Base-by-base conservation (phyloP, 352 stramenopile genomes). In the Pythium volutum region DNA sequence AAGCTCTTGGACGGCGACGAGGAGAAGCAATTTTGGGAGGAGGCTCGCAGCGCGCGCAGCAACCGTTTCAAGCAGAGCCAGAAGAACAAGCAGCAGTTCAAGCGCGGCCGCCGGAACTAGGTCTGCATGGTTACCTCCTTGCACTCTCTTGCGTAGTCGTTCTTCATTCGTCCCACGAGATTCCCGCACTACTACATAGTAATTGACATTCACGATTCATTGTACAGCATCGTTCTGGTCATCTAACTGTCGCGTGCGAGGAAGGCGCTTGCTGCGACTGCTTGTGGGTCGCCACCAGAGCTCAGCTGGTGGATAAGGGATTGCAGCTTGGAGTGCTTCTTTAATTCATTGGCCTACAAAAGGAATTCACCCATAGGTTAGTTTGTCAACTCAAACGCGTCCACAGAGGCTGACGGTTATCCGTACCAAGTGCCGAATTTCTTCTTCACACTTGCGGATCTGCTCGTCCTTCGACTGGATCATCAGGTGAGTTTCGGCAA, bases 1-100 rank as follows among this genome's bases (percentile, higher is more conserved):
- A 69, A 61, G 27, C 50, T 93, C 23, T 66, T 93, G 41, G 73
- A 85, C 7, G 86, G 84, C 34, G 82, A 93, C 1, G 82, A 89
- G 45, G 86, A 95, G 67, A 92, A 93, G 70, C 69, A 84, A 55
- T 95, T 95, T 65, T 95, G 86, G 86, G 70, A 85, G 33, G 84
- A 92, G 47, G 84, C 81, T 41, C 84, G 83, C 46, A 77, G 64
- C 45, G 79, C 83, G 20, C 84, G 86, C 52, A 74, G 67, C 64
- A 89, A 83, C 64, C 86, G 86, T 67, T 92, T 91, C 62, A 90
- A 89, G 74, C 79, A 91, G 62, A 70, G 74, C 26, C 80, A 77
- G n/a, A 82, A 77, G 48, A 91, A 89, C 74, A 89, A 89, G 67
- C 74, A 73, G 61, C 76, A 68, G 48, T 66, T 69, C 43, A 71